Base-by-base conservation (phyloP, 2,329 filamentous ascomycete species). In the Hymenoscyphus occultus region DNA sequence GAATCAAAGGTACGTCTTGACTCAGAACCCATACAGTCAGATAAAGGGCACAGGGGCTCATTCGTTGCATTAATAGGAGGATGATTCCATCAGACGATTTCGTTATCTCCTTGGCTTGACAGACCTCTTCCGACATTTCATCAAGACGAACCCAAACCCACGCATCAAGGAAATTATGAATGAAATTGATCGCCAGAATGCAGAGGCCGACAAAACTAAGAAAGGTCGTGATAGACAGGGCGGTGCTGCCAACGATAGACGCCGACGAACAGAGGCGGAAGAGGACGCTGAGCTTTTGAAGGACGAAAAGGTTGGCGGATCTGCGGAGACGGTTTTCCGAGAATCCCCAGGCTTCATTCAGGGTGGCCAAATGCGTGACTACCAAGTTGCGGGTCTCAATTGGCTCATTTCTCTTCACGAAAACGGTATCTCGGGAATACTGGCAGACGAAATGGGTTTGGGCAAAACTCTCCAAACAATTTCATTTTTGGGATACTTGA, bases 381-480 rank as follows among this genome's bases (percentile, higher is more conserved):
- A 99, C 78, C 95, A 99, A 77, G 83, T 99, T 71, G 91, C 92
- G 40, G 95, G 95, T 70, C 83, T 99, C 71, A 99, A 99, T 78
- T 99, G 95, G 95, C 85, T 99, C 57, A 93, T 99, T 71, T 98
- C 93, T 13, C 84, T 99, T 5, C 95, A 99, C 74, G 95, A 99
- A 78, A 99, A 99, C 74, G 95, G 95, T 81, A 99, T 99, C 71
- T 98, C 94, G 22, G 95, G 95, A 71, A 99, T 99, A 69, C 82
- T 99, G 60, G 95, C 95, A 67, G 95, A 99, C 75, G 95, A 99
- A 80, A 99, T 99, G 95, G 95, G 95, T 78, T 83, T 99, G 22
- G 95, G 95, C 74, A 99, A 99, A 82, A 99, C 95, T 0, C 80
- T 99, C 35, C 95, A 99, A 79, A 99, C 95, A 0, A 99, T 99